phyloP scores from a whole-genome alignment of 139 green algal species.

The Chlamydomonas schloesseri region DNA sequence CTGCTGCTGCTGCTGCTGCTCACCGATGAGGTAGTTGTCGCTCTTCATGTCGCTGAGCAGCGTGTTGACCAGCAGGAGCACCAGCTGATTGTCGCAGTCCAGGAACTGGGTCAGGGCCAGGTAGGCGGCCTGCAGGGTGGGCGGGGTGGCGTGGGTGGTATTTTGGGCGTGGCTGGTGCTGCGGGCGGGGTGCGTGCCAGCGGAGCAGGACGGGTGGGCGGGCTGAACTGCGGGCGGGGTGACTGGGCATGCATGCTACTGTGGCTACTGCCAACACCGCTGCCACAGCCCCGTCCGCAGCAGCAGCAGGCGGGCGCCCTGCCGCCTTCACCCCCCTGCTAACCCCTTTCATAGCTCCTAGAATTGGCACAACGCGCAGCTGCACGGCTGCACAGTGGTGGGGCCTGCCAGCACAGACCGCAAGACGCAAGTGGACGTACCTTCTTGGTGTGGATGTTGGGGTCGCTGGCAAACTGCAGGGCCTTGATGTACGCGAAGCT shows the following conservation, averaged over 20 bases:
- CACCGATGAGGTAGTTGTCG: slow-evolving; percentile 93
- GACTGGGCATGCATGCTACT: too few relatives aligned
- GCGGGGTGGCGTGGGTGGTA: background rate
- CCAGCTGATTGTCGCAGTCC: slow-evolving; percentile 90
- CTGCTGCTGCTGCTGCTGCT: background rate
- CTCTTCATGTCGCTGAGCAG: slow-evolving; percentile 92
- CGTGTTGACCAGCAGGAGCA: slow-evolving; percentile 97
- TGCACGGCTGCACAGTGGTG: too few relatives aligned
- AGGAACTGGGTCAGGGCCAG: slow-evolving; percentile 93
- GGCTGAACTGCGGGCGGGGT: too few relatives aligned
- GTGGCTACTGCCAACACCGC: too few relatives aligned
- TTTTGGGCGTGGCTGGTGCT: background rate
- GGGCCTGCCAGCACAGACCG: too few relatives aligned
- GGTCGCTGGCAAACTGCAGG: slow-evolving; percentile 70
- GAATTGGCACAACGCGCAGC: too few relatives aligned
- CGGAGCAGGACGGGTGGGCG: too few relatives aligned
- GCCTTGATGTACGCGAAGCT: slow-evolving; percentile 86
- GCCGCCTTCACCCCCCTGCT: too few relatives aligned
- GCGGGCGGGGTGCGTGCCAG: too few relatives aligned
- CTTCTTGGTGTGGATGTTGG: slow-evolving; percentile 75
- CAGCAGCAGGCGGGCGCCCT: too few relatives aligned
- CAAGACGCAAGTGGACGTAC: slow-evolving; percentile 9
- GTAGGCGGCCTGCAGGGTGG: slow-evolving; percentile 85
- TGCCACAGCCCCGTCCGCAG: too few relatives aligned
- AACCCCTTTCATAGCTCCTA: too few relatives aligned